phyloP scores from a whole-genome alignment of 345 rosid genomes.

The Odontarrhena argentea region DNA sequence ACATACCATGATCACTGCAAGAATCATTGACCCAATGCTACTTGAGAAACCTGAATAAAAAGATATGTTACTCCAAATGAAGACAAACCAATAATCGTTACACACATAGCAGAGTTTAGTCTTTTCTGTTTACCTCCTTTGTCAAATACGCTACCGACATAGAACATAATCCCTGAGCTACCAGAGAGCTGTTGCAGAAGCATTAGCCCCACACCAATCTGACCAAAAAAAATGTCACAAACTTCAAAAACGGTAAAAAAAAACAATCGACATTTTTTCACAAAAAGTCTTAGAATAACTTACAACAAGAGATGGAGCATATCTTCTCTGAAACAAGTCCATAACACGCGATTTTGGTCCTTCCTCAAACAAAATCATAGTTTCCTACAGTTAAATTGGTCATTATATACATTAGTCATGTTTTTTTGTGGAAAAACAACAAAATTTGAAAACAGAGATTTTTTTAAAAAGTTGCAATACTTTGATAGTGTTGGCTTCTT shows the following conservation, averaged over 20 bases:
- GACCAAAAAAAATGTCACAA: constrained; percentile 20
- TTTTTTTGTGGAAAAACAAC: neutral
- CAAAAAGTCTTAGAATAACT: constrained; percentile 23
- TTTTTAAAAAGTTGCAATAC: constrained; percentile 36
- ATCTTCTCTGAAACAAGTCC: constrained; percentile 54
- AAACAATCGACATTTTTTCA: neutral
- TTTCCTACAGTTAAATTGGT: constrained; percentile 39
- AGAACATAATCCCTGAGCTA: constrained; percentile 39
- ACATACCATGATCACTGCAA: constrained; percentile 50
- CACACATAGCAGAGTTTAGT: constrained; percentile 10
- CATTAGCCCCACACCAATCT: constrained; percentile 64
- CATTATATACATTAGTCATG: neutral
- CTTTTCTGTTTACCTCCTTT: constrained; percentile 48
- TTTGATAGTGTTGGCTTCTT: constrained; percentile 56
- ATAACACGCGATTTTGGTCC: constrained; percentile 36
- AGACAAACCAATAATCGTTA: neutral
- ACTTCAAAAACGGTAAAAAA: constrained; percentile 28
- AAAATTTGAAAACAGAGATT: neutral
- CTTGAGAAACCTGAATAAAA: constrained; percentile 45
- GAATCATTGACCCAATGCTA: constrained; percentile 43
- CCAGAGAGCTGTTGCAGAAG: constrained; percentile 55
- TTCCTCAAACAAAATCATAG: constrained; percentile 38
- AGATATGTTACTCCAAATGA: constrained; percentile 14
- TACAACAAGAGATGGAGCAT: constrained; percentile 50
- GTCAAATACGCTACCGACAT: constrained; percentile 43